Evolutionary conservation across 371 early-diverging fungal species (phyloP).

Genomic region (Conidiobolus incongruus): DNA sequence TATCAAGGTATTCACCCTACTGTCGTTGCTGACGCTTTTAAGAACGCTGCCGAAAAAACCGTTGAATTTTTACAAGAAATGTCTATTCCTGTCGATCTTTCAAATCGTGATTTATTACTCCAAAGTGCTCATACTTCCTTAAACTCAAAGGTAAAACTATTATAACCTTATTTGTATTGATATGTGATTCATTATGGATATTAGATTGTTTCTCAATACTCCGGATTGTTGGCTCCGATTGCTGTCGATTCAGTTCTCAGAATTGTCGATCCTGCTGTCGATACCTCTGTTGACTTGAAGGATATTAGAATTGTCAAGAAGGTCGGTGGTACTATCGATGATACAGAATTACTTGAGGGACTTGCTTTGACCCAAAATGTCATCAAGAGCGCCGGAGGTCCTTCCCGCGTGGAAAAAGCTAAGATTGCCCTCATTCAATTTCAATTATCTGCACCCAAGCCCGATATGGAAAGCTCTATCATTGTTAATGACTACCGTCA

Average conservation of each 20-base stretch:
- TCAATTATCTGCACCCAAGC: slow-evolving; percentile 98
- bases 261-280: slow-evolving; percentile 69
- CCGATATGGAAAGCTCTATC: slow-evolving; percentile 99
- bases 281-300: slow-evolving; percentile 75
- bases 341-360: slow-evolving; percentile 85
- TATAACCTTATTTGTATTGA: not conserved
- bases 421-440: slow-evolving; percentile 97
- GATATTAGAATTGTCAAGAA: slow-evolving; percentile 95
- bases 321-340: slow-evolving; percentile 95
- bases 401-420: slow-evolving; percentile 86
- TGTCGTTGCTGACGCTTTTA: slow-evolving; percentile 84
- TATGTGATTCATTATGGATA: not conserved
- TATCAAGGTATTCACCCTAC: slow-evolving; percentile 76
- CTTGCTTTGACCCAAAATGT: slow-evolving; percentile 81
- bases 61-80: slow-evolving; percentile 64
- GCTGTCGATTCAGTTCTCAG: slow-evolving; percentile 91
- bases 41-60: slow-evolving; percentile 56
- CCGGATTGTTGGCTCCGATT: slow-evolving; percentile 79
- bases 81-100: slow-evolving; percentile 51
- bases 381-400: slow-evolving; percentile 82
- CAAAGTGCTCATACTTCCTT: slow-evolving; percentile 90
- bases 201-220: slow-evolving; percentile 97
- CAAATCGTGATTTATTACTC: slow-evolving; percentile 73
- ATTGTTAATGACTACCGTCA: slow-evolving; percentile 96
- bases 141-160: slow-evolving; percentile 57